A percentile compares a stretch with the other conserved stretches of the same genome.
These are phyloP conservation scores for Ustilago esculenta DNA, from an alignment of 1,284 basidiomycete species.

Conservation along the genomic window DNA sequence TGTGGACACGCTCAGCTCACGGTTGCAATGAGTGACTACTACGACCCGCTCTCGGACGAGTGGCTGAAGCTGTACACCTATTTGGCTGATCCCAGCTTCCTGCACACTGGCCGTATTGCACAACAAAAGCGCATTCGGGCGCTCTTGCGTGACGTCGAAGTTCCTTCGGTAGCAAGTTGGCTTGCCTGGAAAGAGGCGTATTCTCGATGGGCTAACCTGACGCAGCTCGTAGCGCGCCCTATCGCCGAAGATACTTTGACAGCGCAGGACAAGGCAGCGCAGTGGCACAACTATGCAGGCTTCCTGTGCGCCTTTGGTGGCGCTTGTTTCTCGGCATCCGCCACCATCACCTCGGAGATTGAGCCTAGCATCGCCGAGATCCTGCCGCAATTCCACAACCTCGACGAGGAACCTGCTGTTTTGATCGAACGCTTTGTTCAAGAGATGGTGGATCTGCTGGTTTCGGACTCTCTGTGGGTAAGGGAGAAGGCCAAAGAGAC, in stretches of 20 bases:
- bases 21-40: conserved; percentile 17
- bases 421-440: conserved; percentile 57
- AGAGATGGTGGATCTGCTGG: conserved; percentile 64
- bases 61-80: conserved; percentile 48
- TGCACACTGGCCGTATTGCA: conserved; percentile 73
- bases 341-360: conserved; percentile 15
- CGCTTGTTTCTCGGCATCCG: conserved; percentile 69
- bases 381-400: conserved; percentile 32
- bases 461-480: conserved; percentile 63
- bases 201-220: conserved; percentile 74
- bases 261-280: conserved; percentile 58
- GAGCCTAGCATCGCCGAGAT: conserved; percentile 23
- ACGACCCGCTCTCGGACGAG: conserved; percentile 36
- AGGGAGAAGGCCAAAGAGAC: conserved; percentile 64
- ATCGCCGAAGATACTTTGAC: conserved; percentile 74
- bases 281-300: conserved; percentile 88
- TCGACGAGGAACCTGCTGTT: conserved; percentile 31
- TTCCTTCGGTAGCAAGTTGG: conserved; percentile 75
- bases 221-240: conserved; percentile 43
- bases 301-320: conserved; percentile 81
- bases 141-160: conserved; percentile 75
- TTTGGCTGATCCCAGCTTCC: conserved; percentile 43
- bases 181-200: conserved; percentile 85
- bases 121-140: conserved; percentile 83
- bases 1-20: conserved; percentile 32